phyloP scores from a whole-genome alignment of 176 grass and related monocot genomes.

The Hordeum marinum region DNA sequence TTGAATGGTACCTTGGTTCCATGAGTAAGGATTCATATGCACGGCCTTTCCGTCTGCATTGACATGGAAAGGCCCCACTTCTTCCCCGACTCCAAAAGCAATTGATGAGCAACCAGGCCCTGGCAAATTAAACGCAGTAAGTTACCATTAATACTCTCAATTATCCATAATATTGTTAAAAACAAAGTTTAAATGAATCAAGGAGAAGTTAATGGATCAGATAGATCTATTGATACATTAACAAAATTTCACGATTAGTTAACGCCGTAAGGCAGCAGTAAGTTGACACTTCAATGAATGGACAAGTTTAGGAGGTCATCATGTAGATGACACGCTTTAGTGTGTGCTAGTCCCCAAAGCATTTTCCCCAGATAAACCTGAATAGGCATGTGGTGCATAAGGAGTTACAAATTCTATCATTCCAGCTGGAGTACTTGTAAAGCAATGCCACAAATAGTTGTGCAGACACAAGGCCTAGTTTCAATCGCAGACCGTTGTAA shows the following conservation, averaged over 20 bases:
- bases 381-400: no score
- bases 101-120: slow-evolving; percentile 96
- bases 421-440: no score
- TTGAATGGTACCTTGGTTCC: slow-evolving; percentile 75
- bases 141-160: background rate
- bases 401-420: no score
- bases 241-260: background rate
- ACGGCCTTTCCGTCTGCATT: slow-evolving; percentile 80
- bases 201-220: background rate
- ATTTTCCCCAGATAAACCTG: no score
- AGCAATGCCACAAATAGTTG: no score
- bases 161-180: background rate
- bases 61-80: slow-evolving; percentile 94
- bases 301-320: no score
- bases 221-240: background rate
- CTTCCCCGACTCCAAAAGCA: slow-evolving; percentile 88
- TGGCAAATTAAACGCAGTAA: slow-evolving; percentile 20
- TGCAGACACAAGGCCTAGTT: no score
- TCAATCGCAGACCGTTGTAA: no score
- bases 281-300: no score
- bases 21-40: slow-evolving; percentile 81
- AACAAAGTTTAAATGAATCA: background rate
- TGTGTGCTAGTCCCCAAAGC: no score
- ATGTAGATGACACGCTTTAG: no score
- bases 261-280: background rate